Evolutionary conservation across 148 eudicot species (phyloP), one percentile per base, ranked within the genome.

Genomic region (Pharnaceum exiguum): DNA sequence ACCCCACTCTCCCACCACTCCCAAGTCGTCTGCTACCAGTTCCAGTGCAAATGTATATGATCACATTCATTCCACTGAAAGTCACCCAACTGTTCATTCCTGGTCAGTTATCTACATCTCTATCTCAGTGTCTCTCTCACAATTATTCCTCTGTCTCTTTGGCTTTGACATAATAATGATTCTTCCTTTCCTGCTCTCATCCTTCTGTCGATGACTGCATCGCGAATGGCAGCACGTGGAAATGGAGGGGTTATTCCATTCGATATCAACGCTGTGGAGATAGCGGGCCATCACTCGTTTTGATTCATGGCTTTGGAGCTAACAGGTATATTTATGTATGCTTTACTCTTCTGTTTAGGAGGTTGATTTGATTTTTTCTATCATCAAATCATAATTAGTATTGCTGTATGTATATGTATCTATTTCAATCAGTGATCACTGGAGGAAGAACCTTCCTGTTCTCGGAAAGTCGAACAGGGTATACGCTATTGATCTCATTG

Each of bases 291-390:
- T 88, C 96, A 5, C 67, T 93, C 33, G 80, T 93, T 67, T 70
- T 88, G 50, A 65, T 93, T 71, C 98, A 93, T 55, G 98, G 98
- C 33, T 93, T 93, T 71, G 98, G 98, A 70, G 98, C 98, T 57
- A 93, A 93, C 96, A 93, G 98, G 97, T 91, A 50, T 35, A 35
- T 63, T 56, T 60, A 40, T 64, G 56, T 32, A 28, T 35, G 42
- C 17, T 47, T 10, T 33, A 48, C 9, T 45, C 55, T 38, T 58
- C 22, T 16, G 16, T 27, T 39, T n/a, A 39, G 19, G 2, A 11
- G 8, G 9, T 42, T n/a, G 13, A 51, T 35, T 66, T 2, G 45
- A 9, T 10, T 37, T 27, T 28, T 46, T 19, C 17, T 2, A 15
- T 26, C 16, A 2, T 48, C 2, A n/a, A 56, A 12, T 35, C 38